Evolutionary conservation across 2,329 filamentous ascomycete species (phyloP), one percentile per base, ranked within the genome.

Genomic region (Colletotrichum sp.): DNA sequence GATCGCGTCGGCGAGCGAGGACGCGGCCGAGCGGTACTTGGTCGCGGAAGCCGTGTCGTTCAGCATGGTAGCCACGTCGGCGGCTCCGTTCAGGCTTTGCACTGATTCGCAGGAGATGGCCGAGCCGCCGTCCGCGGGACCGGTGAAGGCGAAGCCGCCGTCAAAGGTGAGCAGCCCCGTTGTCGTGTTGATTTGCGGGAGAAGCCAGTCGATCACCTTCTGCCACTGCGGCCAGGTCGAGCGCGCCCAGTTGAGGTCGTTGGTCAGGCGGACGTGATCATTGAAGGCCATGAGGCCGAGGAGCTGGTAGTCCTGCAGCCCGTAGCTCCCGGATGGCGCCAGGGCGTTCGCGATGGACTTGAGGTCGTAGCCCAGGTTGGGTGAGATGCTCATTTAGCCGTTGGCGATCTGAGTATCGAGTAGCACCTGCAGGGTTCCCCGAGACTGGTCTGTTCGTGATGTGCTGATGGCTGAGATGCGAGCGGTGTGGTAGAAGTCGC

Each of bases 401-500:
- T 74, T 69, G 4, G 59, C 69, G 9, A 72, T 66, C 39, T 79
- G 74, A 1, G 71, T 67, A 8, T 78, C 76, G 1, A 86, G 76
- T 3, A 82, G 72, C 15, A 79, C 81, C 12, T 83, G 77, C 22
- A 87, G 79, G 0, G 81, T 84, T 3, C 84, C 84, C 1, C 81
- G 66, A 4, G 84, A 75, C 22, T 83, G 79, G 28, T 86, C 85
- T n/a, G 75, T 80, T 6, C 83, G 81, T 13, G 80, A 78, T 2
- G 85, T 87, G 9, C 82, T 84, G 2, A 80, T 79, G 0, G 79
- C 80, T 13, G 87, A 78, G 22, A 87, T 82, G 13, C 82, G 80
- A 2, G 82, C 79, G 0, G 86, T 87, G 76, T 87, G 85, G 55
- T 83, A 84, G 69, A 86, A 86, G 79, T 93, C 91, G 1, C 91